These are phyloP conservation scores for Rhododendron griersonianum DNA, from an alignment of 148 eudicot genomes.

Conservation along the genomic window DNA sequence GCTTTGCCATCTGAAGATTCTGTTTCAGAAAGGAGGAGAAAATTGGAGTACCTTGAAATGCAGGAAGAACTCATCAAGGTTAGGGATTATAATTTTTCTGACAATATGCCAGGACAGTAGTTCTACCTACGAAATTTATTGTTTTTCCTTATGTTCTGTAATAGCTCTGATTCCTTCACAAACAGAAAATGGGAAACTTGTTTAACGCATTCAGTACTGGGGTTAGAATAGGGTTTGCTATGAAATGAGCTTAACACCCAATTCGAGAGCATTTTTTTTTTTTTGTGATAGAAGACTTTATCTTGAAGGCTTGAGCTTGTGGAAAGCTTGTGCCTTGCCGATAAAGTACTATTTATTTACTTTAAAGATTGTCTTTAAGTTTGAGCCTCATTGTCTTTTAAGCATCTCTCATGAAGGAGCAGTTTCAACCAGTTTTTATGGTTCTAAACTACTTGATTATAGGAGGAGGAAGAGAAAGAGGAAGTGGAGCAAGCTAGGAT, in stretches of 20 bases:
- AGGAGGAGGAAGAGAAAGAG: slow-evolving; percentile 81
- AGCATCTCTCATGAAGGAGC: background rate
- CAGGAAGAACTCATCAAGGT: slow-evolving; percentile 92
- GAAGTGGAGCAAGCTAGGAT: slow-evolving; percentile 50
- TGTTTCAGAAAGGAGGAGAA: slow-evolving; percentile 77
- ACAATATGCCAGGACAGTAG: background rate
- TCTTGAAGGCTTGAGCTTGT: background rate
- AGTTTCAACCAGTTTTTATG: background rate
- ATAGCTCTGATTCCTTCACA: background rate
- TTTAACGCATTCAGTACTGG: background rate
- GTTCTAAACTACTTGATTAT: slow-evolving; percentile 10
- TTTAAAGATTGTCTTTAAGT: background rate
- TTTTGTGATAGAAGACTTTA: background rate
- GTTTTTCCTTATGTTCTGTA: background rate
- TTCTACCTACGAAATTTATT: background rate
- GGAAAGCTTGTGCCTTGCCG: background rate
- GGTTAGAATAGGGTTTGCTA: background rate
- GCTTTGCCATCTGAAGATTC: slow-evolving; percentile 84
- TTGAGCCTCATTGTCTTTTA: background rate
- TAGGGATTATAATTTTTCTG: slow-evolving; percentile 4
- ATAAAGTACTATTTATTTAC: background rate
- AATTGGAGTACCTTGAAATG: slow-evolving; percentile 79
- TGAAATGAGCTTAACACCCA: background rate
- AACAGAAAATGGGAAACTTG: background rate
- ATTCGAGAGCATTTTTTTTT: background rate